Evolutionary conservation across 2,329 filamentous ascomycete genomes (phyloP).

Genomic region (Anisogramma anomala): DNA sequence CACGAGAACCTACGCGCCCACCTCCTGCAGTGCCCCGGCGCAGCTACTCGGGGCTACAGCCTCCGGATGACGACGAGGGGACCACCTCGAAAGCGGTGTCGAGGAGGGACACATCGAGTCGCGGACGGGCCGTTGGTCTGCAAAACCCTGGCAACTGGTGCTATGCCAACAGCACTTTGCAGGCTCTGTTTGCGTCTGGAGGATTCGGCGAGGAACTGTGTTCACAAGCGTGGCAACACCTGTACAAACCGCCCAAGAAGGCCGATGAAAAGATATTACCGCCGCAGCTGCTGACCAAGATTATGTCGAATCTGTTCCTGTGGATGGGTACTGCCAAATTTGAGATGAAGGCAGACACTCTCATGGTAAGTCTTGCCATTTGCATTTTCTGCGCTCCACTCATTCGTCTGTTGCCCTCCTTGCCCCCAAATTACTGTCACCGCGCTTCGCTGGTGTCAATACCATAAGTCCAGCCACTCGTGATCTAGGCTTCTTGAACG

Average conservation of each 20-base stretch:
- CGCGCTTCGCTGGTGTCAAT: too few relatives aligned
- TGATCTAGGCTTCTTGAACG: too few relatives aligned
- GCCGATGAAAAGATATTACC: conserved; percentile 40
- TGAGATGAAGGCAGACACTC: conserved; percentile 40
- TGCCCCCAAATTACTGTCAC: background rate
- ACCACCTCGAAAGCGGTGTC: conserved; percentile 31
- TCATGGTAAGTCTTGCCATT: conserved; percentile 39
- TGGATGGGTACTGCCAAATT: conserved; percentile 44
- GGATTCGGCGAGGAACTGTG: conserved; percentile 55
- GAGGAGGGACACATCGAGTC: conserved; percentile 25
- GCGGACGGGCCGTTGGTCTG: conserved; percentile 56
- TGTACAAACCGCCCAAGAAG: conserved; percentile 58
- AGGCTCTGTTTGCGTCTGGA: conserved; percentile 66
- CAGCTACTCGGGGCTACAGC: conserved; percentile 67
- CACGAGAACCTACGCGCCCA: conserved; percentile 52
- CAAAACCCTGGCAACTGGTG: conserved; percentile 74
- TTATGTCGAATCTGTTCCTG: conserved; percentile 46
- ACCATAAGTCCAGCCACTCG: too few relatives aligned
- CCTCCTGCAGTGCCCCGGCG: conserved; percentile 54
- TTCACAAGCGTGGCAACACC: conserved; percentile 44
- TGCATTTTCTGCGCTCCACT: too few relatives aligned
- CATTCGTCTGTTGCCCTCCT: too few relatives aligned
- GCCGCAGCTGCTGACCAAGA: conserved; percentile 48
- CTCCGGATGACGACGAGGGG: conserved; percentile 27
- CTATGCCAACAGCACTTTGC: conserved; percentile 85